Percentiles rank a stretch among this genome's conserved stretches.
phyloP scores from a whole-genome alignment of 2,329 filamentous ascomycete genomes.

The Monilinia fructigena region DNA sequence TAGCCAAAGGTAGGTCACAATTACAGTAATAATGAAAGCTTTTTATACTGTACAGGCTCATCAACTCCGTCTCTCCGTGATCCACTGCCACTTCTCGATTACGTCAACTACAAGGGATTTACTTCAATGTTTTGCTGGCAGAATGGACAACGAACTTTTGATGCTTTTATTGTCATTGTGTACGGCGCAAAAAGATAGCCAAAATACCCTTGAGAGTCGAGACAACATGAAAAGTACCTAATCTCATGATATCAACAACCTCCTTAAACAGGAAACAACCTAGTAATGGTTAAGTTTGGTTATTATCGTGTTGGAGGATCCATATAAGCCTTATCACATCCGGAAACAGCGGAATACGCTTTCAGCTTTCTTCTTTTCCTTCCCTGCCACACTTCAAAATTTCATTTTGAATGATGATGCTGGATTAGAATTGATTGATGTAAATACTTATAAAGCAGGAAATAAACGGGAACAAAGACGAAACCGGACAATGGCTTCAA shows the following conservation, averaged over 20 bases:
- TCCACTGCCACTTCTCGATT: conserved; percentile 12
- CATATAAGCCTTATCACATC: conserved; percentile 21
- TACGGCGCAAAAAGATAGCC: neutral
- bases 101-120: conserved; percentile 14
- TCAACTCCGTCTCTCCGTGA: neutral
- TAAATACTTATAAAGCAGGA: conserved; percentile 5
- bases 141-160: conserved; percentile 9
- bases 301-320: conserved; percentile 4
- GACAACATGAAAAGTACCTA: neutral
- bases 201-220: neutral
- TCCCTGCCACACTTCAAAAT: conserved; percentile 15
- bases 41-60: neutral
- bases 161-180: neutral
- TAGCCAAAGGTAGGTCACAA: neutral
- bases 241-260: neutral
- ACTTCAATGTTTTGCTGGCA: conserved; percentile 12
- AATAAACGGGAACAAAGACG: conserved; percentile 20
- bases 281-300: neutral
- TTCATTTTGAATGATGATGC: neutral
- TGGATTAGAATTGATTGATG: neutral
- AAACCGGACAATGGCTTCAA: conserved; percentile 18
- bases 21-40: neutral
- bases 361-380: conserved; percentile 3
- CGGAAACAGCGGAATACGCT: conserved; percentile 16
- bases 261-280: neutral